These are phyloP conservation scores for Pachysandra terminalis DNA, from an alignment of 164 flowering plant genomes.

Conservation along the genomic window DNA sequence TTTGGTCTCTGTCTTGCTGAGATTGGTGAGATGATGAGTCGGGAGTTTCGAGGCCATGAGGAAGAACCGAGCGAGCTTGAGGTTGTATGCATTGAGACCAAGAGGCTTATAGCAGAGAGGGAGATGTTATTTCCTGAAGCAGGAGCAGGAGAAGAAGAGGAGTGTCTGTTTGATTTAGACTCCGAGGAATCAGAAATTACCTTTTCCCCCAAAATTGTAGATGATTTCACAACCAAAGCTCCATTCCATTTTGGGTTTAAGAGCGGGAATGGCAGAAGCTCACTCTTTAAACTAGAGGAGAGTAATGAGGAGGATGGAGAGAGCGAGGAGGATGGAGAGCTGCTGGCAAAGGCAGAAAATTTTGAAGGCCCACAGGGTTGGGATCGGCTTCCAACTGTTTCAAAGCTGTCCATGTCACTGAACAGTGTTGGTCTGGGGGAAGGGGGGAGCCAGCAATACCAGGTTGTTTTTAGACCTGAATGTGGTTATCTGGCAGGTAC, in stretches of 20 bases:
- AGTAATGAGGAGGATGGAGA: conserved; percentile 32
- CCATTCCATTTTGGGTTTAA: conserved; percentile 16
- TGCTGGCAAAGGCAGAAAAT: conserved; percentile 3
- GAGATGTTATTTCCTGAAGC: conserved; percentile 9
- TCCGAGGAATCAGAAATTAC: conserved; percentile 33
- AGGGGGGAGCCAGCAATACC: conserved; percentile 36
- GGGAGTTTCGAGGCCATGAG: conserved; percentile 41
- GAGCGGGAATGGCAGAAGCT: conserved; percentile 24
- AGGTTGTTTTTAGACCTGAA: conserved; percentile 36
- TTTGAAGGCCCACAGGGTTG: conserved; percentile 8
- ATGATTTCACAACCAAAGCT: conserved; percentile 14
- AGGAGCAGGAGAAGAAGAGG: conserved; percentile 28
- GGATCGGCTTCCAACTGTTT: conserved; percentile 23
- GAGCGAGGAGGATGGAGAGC: conserved; percentile 20
- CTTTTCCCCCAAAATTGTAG: conserved; percentile 15
- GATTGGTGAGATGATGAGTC: conserved; percentile 75
- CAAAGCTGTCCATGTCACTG: conserved; percentile 69
- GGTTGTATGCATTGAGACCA: conserved; percentile 53
- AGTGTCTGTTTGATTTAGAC: conserved; percentile 42
- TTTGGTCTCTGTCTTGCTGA: conserved; percentile 59
- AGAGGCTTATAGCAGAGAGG: conserved; percentile 26
- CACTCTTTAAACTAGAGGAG: conserved; percentile 45
- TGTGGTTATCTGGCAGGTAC: conserved; percentile 19
- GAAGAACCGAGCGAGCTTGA: conserved; percentile 72
- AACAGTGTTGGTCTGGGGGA: conserved; percentile 46